These are phyloP conservation scores for Harrya chromipes DNA, from an alignment of 768 basidiomycete species.

Conservation along the genomic window DNA sequence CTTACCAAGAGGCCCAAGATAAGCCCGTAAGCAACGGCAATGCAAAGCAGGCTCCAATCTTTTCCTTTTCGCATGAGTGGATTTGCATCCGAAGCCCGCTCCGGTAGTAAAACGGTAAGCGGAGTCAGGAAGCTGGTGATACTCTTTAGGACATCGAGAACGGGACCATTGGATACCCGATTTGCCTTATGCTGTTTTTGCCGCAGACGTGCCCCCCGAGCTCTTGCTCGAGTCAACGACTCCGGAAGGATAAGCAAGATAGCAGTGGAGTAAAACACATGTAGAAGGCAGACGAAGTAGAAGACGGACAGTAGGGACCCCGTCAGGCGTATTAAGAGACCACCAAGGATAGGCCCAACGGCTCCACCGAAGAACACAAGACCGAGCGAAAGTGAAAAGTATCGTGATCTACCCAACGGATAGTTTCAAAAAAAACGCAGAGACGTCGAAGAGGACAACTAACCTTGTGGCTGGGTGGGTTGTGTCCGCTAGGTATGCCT, in stretches of 20 bases:
- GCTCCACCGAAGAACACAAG: constrained; percentile 73
- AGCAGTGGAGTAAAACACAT: constrained; percentile 47
- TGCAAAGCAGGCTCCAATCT: constrained; percentile 65
- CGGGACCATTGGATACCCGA: background rate
- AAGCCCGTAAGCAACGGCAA: constrained; percentile 53
- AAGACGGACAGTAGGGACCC: constrained; percentile 62
- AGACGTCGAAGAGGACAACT: constrained; percentile 1
- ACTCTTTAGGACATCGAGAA: constrained; percentile 32
- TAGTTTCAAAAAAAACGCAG: background rate
- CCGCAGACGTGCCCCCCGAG: constrained; percentile 25
- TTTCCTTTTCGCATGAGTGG: constrained; percentile 40
- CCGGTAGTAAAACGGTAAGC: constrained; percentile 61
- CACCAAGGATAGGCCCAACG: constrained; percentile 71
- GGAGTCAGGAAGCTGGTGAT: constrained; percentile 68
- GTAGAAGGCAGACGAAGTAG: constrained; percentile 55
- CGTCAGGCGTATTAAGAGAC: constrained; percentile 57
- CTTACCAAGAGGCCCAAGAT: constrained; percentile 46
- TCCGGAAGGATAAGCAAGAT: constrained; percentile 71
- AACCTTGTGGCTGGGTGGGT: constrained; percentile 55
- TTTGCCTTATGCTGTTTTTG: constrained; percentile 10
- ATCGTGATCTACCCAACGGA: constrained; percentile 46
- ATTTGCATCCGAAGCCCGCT: constrained; percentile 28
- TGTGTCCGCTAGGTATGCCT: constrained; percentile 72
- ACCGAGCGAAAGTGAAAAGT: constrained; percentile 65
- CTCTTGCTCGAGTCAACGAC: constrained; percentile 57